Percentiles rank a stretch among this genome's conserved stretches.
phyloP scores from a whole-genome alignment of 495 filamentous ascomycete genomes.

The Pseudotulostoma volvatum region DNA sequence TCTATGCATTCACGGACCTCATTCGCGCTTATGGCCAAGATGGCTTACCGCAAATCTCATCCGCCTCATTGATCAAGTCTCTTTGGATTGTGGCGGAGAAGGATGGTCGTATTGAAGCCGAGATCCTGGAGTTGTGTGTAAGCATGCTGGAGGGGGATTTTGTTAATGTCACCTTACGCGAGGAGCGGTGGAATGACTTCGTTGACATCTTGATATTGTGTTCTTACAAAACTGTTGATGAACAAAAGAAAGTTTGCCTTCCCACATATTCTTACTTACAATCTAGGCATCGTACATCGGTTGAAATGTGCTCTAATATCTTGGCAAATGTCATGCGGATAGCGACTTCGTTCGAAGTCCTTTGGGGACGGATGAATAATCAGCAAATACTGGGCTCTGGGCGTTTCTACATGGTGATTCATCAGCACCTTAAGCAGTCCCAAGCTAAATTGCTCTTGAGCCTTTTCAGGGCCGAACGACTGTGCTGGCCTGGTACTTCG shows the following conservation, averaged over 20 bases:
- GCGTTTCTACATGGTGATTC: constrained; percentile 23
- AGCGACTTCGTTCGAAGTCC: constrained; percentile 20
- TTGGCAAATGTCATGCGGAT: constrained; percentile 24
- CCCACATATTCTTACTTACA: constrained; percentile 9
- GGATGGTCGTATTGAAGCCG: constrained; percentile 36
- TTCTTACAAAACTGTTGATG: constrained; percentile 38
- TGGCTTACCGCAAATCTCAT: constrained; percentile 41
- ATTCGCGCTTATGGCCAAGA: constrained; percentile 38
- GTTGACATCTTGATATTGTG: constrained; percentile 43
- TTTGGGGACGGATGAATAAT: constrained; percentile 25
- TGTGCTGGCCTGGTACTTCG: constrained; percentile 53
- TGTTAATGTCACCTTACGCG: constrained; percentile 14
- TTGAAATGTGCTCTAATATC: constrained; percentile 25
- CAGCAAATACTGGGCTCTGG: constrained; percentile 24
- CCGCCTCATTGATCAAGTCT: constrained; percentile 36
- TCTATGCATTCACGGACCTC: constrained; percentile 50
- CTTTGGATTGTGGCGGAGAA: constrained; percentile 36
- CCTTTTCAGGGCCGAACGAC: constrained; percentile 25
- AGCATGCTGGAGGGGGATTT: constrained; percentile 27
- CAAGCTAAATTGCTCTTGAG: constrained; percentile 29
- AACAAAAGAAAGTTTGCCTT: constrained; percentile 10
- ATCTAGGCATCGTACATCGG: constrained; percentile 12
- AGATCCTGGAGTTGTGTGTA: constrained; percentile 34
- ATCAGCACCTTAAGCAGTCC: constrained; percentile 25
- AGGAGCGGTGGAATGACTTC: constrained; percentile 19